phyloP scores from a whole-genome alignment of 345 rosid genomes.

The Hevea brasiliensis region DNA sequence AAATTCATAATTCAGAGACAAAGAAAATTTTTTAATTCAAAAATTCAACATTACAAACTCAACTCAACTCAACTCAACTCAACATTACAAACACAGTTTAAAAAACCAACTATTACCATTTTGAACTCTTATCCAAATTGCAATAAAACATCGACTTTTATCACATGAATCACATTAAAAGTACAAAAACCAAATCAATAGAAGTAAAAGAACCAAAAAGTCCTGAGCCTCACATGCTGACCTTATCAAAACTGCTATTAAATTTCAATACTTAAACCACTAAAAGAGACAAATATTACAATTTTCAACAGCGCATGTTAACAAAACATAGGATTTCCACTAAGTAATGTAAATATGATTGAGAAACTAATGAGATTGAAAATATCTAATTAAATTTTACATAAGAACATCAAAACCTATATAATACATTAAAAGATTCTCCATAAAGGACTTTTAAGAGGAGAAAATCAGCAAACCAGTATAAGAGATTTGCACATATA shows the following conservation, averaged over 20 bases:
- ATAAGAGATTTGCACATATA: background rate
- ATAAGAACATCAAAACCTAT: background rate
- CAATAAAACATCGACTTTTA: background rate
- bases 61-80: no score
- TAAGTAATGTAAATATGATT: no score
- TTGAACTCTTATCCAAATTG: background rate
- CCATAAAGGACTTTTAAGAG: background rate
- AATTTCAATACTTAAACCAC: background rate
- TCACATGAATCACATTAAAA: background rate
- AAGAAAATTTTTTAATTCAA: background rate
- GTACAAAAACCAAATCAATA: background rate
- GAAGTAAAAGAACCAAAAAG: background rate
- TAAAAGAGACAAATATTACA: background rate
- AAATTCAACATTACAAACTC: background rate
- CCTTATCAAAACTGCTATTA: background rate
- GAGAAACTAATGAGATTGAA: background rate
- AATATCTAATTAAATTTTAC: background rate
- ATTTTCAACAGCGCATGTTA: background rate
- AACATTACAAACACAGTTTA: background rate
- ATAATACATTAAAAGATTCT: background rate
- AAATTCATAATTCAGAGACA: background rate
- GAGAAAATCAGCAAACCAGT: background rate
- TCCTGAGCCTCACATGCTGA: background rate
- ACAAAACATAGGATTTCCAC: background rate
- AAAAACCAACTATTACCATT: background rate